Evolutionary conservation across 176 grass and related monocot species (phyloP), one percentile per base, ranked within the genome.

Genomic region (Carex parvula): DNA sequence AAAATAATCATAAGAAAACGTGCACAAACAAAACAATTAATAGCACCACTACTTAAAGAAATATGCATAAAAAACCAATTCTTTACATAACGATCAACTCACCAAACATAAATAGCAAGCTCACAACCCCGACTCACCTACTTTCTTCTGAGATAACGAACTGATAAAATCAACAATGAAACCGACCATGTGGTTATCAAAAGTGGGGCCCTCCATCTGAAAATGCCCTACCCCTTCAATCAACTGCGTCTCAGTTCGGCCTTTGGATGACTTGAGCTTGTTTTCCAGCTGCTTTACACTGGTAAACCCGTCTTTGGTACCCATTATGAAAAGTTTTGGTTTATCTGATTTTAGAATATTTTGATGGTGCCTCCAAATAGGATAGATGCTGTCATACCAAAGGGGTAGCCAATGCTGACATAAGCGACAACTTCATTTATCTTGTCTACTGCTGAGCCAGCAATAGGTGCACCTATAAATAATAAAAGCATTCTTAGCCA

Each of bases 191-290:
- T 92, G 83, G 60, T 87, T 84, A 94, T 99, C 96, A 69, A 93
- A 99, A 81, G 90, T 91, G 77, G 96, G 91, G 1, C 91, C 96
- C 78, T 95, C 96, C 96, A 99, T 95, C 62, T 99, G 93, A 70
- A 99, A 95, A 85, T 95, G 93, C 6, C 90, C 90, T 4, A 87
- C 90, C 75, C 96, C 93, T 86, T 99, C 96, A 18, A 99, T 90
- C 77, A 99, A 81, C 77, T 94, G 88, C 56, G 93, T 95, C 80
- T 95, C 93, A 66, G 84, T 89, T 86, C 46, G 84, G 42, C 96
- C 96, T 69, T 84, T 84, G 8, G 92, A 87, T 70, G 88, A 84
- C 41, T 92, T 95, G 18, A 99, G 91, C 70, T 95, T 93, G 85
- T 92, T 99, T 84, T 93, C 68, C 81, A 99, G 75, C 79, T 95